phyloP scores from a whole-genome alignment of 208 protist species.

The Crithidia acanthocephali region DNA sequence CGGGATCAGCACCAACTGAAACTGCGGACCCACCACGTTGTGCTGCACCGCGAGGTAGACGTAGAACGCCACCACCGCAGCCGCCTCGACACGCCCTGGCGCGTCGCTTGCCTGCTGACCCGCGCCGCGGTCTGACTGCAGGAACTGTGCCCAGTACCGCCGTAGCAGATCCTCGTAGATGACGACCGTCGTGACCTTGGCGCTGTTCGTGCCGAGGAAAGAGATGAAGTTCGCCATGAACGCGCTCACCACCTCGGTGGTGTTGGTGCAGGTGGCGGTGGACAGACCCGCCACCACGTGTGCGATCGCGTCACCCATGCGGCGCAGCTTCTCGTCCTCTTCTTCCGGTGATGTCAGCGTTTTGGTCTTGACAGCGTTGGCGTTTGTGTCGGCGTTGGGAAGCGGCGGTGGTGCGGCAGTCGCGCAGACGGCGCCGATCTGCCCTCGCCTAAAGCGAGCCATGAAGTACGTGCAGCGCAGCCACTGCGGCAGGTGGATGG shows the following conservation, averaged over 20 bases:
- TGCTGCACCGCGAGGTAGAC: slow-evolving; percentile 40
- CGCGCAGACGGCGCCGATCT: slow-evolving; percentile 7
- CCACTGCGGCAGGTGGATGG: slow-evolving; percentile 41
- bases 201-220: slow-evolving; percentile 37
- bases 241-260: slow-evolving; percentile 22
- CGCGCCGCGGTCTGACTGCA: slow-evolving; percentile 15
- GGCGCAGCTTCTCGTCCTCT: slow-evolving; percentile 10
- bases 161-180: slow-evolving; percentile 53
- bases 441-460: slow-evolving; percentile 14
- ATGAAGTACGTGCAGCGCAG: slow-evolving; percentile 36
- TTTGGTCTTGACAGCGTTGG: too few species aligned
- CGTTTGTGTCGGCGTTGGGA: background rate
- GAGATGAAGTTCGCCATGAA: slow-evolving; percentile 43
- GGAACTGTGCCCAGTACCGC: slow-evolving; percentile 36
- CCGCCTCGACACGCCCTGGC: slow-evolving; percentile 28
- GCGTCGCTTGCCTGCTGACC: background rate
- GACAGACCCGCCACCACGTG: slow-evolving; percentile 16
- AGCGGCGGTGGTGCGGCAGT: slow-evolving; percentile 9
- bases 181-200: slow-evolving; percentile 34
- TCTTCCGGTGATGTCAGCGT: background rate
- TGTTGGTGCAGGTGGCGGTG: background rate
- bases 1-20: slow-evolving; percentile 45
- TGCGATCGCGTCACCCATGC: slow-evolving; percentile 8
- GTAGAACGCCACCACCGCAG: slow-evolving; percentile 43
- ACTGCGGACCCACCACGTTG: slow-evolving; percentile 32